phyloP scores from a whole-genome alignment of 1,284 basidiomycete species.

The Lentinula novae-zelandiae region DNA sequence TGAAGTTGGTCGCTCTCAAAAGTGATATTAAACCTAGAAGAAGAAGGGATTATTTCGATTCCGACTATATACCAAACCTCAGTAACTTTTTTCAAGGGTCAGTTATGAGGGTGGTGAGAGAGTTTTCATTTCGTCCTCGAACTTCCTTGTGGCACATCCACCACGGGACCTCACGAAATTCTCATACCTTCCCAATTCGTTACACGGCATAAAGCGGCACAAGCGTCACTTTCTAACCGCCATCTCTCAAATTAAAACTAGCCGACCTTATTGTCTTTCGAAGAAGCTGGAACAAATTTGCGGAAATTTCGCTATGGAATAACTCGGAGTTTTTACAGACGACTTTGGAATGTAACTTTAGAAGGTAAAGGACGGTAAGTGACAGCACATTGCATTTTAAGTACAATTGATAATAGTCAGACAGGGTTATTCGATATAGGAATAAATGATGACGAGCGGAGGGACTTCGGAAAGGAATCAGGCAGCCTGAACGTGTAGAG shows the following conservation, averaged over 20 bases:
- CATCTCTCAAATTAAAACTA: not conserved
- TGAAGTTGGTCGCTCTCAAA: not conserved
- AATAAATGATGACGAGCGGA: slow-evolving; percentile 9
- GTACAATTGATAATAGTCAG: not conserved
- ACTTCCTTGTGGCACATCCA: not conserved
- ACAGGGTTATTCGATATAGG: slow-evolving; percentile 10
- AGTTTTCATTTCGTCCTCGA: slow-evolving; percentile 1
- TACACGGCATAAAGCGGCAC: not conserved
- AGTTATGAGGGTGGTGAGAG: not conserved
- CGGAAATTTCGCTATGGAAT: slow-evolving; percentile 6
- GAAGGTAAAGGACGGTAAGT: not conserved
- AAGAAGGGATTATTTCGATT: not conserved
- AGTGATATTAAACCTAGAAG: not conserved
- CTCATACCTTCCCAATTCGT: slow-evolving; percentile 2
- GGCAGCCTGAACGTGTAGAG: no score
- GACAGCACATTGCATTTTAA: not conserved
- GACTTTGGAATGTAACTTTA: not conserved
- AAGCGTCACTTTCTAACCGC: not conserved
- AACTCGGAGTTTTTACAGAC: slow-evolving; percentile 3
- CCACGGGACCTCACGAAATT: not conserved
- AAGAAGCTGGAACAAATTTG: slow-evolving; percentile 1
- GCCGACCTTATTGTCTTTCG: slow-evolving; percentile 10
- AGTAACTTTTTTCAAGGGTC: not conserved
- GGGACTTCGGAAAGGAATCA: not conserved
- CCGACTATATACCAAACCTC: not conserved